Percentiles rank a stretch among this genome's conserved stretches.
phyloP scores from a whole-genome alignment of 768 basidiomycete genomes.

The Asterophora lycoperdoides region DNA sequence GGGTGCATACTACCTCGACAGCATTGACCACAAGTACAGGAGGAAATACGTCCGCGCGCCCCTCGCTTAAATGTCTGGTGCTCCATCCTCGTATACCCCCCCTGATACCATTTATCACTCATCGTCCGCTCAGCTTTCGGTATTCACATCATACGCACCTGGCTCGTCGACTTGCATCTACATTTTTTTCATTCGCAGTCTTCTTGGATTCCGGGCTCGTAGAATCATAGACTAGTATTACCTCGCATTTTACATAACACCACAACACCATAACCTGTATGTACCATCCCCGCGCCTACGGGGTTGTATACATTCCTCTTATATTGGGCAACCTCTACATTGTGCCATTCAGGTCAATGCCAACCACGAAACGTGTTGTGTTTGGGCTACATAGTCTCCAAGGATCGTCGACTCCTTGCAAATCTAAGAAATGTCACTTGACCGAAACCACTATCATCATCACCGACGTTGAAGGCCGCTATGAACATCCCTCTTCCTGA shows the following conservation, averaged over 20 bases:
- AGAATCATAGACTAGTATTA: slow-evolving; percentile 14
- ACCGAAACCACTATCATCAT: not conserved
- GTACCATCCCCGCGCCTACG: not conserved
- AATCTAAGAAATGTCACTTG: not conserved
- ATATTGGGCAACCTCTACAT: too few species aligned
- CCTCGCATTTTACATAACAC: slow-evolving; percentile 2
- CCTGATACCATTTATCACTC: slow-evolving; percentile 8
- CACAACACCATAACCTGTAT: slow-evolving; percentile 6
- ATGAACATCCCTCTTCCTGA: slow-evolving; percentile 14
- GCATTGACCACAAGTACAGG: slow-evolving; percentile 86
- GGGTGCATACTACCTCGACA: slow-evolving; percentile 88
- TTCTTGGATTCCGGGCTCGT: slow-evolving; percentile 4
- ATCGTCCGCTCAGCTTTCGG: not conserved
- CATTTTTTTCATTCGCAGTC: slow-evolving; percentile 1
- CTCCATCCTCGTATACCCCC: slow-evolving; percentile 12
- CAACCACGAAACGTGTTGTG: too few species aligned
- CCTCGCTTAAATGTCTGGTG: slow-evolving; percentile 24
- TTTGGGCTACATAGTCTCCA: too few species aligned
- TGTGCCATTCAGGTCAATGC: too few species aligned
- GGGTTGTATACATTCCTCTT: slow-evolving; percentile 11
- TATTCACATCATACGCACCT: not conserved
- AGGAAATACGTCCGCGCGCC: slow-evolving; percentile 72
- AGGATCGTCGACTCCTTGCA: too few species aligned
- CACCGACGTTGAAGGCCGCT: too few species aligned
- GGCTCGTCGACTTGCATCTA: slow-evolving; percentile 1